These are phyloP conservation scores for Pneumocystis sp. DNA, from an alignment of 1,139 yeast species.

Conservation along the genomic window DNA sequence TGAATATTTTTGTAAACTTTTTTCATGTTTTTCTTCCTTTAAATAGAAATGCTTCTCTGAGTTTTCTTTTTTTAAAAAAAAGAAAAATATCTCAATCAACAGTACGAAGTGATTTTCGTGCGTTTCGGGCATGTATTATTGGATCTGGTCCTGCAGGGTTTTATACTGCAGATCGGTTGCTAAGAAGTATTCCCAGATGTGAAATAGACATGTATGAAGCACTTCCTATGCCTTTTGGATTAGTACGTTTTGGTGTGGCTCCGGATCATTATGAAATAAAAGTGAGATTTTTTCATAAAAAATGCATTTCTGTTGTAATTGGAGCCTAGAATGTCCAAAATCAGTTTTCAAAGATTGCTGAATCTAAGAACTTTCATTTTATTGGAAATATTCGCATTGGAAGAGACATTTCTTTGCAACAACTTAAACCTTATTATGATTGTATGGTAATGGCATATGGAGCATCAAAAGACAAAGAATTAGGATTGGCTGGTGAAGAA, in stretches of 20 bases:
- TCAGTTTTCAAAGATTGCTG: conserved; percentile 52
- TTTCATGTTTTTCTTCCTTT: neutral
- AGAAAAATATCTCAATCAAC: neutral
- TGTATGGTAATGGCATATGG: conserved; percentile 75
- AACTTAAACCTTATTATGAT: conserved; percentile 45
- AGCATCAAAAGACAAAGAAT: conserved; percentile 45
- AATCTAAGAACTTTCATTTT: conserved; percentile 38
- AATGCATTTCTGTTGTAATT: conserved; percentile 22
- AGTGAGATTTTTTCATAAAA: conserved; percentile 10
- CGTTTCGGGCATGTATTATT: conserved; percentile 47
- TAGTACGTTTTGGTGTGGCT: conserved; percentile 91
- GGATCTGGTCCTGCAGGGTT: conserved; percentile 98
- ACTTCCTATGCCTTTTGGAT: conserved; percentile 80
- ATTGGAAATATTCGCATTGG: conserved; percentile 67
- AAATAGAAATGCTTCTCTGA: neutral
- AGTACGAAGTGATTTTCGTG: neutral
- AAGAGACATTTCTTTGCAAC: conserved; percentile 28
- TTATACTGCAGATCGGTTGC: conserved; percentile 66
- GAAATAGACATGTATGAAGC: conserved; percentile 47
- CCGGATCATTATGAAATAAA: conserved; percentile 98
- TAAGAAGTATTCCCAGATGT: conserved; percentile 33
- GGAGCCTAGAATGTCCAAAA: conserved; percentile 38
- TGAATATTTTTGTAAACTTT: neutral
- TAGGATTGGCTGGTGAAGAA: conserved; percentile 47
- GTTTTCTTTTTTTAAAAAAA: neutral